Conservation (phyloP, 2,329 filamentous ascomycete species). For the Fusarium tuaranense region DNA sequence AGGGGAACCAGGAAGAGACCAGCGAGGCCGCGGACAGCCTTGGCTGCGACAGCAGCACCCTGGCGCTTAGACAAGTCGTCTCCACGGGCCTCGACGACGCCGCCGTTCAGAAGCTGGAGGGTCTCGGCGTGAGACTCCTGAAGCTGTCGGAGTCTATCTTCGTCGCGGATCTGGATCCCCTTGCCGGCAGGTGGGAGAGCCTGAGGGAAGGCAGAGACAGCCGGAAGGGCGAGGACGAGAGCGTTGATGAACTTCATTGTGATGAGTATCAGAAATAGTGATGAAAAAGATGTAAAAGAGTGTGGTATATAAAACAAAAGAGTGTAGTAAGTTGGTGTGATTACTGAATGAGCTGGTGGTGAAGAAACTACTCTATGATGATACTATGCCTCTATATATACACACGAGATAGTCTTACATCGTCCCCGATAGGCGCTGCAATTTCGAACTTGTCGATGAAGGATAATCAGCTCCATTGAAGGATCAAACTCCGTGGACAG, state of each 20-base stretch:
- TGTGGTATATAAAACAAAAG: neutral
- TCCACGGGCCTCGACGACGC: neutral
- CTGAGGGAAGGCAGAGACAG: neutral
- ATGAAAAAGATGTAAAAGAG: neutral
- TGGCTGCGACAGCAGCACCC: neutral
- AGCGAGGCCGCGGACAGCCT: neutral
- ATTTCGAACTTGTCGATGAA: neutral
- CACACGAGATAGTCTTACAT: neutral
- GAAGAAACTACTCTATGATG: neutral
- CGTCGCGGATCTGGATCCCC: conserved; percentile 1
- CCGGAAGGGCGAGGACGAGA: neutral
- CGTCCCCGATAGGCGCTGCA: neutral
- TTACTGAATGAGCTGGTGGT: neutral
- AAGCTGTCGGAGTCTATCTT: neutral
- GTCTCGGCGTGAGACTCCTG: neutral
- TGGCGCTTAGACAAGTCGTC: conserved; percentile 1
- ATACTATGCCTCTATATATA: neutral
- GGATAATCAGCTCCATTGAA: neutral
- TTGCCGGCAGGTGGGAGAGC: neutral
- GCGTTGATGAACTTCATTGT: conserved; percentile 1
- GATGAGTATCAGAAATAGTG: neutral
- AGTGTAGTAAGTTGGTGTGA: neutral
- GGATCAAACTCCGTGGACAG: neutral
- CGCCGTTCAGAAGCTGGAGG: neutral
- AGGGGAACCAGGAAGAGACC: neutral